phyloP scores from a whole-genome alignment of 495 filamentous ascomycete genomes.

The Annulohypoxylon stygium region DNA sequence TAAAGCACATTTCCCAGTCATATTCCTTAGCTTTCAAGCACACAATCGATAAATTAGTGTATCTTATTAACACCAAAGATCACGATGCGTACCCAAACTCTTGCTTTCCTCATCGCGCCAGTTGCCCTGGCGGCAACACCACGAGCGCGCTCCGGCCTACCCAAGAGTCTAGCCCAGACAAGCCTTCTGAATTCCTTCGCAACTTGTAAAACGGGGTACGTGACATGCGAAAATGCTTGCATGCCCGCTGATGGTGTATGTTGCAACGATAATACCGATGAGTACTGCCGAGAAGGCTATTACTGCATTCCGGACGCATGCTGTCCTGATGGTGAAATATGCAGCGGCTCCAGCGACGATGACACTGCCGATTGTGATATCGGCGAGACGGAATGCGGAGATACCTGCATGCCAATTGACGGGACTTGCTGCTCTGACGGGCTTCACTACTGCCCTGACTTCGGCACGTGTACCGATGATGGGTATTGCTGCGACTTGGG shows the following conservation, averaged over 20 bases:
- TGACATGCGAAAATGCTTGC: slow-evolving; percentile 36
- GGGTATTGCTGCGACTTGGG: slow-evolving; percentile 44
- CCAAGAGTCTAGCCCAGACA: slow-evolving; percentile 37
- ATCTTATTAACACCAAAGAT: slow-evolving; percentile 4
- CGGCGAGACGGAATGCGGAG: slow-evolving; percentile 34
- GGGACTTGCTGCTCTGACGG: slow-evolving; percentile 43
- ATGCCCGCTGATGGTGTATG: slow-evolving; percentile 35
- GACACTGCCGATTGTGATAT: slow-evolving; percentile 17
- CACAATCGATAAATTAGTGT: slow-evolving; percentile 1
- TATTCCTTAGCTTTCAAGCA: background rate
- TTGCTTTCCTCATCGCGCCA: slow-evolving; percentile 36
- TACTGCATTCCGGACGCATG: slow-evolving; percentile 44
- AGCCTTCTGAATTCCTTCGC: slow-evolving; percentile 32
- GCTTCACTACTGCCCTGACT: slow-evolving; percentile 41
- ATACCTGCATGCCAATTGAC: slow-evolving; percentile 41
- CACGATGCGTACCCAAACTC: slow-evolving; percentile 37
- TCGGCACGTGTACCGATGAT: slow-evolving; percentile 43
- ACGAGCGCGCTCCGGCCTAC: slow-evolving; percentile 30
- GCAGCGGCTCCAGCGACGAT: slow-evolving; percentile 25
- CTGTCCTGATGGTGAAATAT: slow-evolving; percentile 42
- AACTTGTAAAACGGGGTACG: slow-evolving; percentile 29
- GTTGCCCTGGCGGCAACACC: slow-evolving; percentile 31
- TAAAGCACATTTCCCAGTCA: background rate
- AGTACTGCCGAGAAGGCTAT: slow-evolving; percentile 43
- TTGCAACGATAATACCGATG: slow-evolving; percentile 46